These are phyloP conservation scores for Coffea humblotiana DNA, from an alignment of 305 asterid genomes.

Conservation along the genomic window DNA sequence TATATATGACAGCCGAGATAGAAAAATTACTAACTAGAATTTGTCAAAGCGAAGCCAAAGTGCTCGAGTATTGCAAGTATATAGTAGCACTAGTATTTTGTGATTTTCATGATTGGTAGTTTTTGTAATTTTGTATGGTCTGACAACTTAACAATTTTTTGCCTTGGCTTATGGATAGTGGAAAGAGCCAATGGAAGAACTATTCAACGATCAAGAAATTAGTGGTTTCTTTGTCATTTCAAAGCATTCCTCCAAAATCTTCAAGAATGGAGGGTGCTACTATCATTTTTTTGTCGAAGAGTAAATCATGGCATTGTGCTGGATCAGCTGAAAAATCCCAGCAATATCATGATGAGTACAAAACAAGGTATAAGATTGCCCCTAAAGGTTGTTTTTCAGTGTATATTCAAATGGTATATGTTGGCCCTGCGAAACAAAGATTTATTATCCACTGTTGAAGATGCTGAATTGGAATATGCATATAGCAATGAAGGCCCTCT, in stretches of 20 bases:
- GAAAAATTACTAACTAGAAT: no score
- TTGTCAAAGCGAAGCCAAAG: background rate
- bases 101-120: background rate
- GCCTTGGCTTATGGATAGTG: background rate
- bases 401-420: slow-evolving; percentile 28
- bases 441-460: slow-evolving; percentile 68
- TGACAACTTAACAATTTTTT: background rate
- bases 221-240: slow-evolving; percentile 19
- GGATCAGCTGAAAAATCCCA: background rate
- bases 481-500: slow-evolving; percentile 55
- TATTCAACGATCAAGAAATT: slow-evolving; percentile 23
- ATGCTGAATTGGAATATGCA: slow-evolving; percentile 58
- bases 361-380: slow-evolving; percentile 6
- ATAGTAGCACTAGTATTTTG: background rate
- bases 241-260: background rate
- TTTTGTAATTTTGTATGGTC: no score
- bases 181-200: slow-evolving; percentile 25
- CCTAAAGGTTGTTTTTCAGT: slow-evolving; percentile 67
- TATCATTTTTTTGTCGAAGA: slow-evolving; percentile 17
- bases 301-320: slow-evolving; percentile 21
- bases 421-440: slow-evolving; percentile 58
- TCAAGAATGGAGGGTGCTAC: background rate
- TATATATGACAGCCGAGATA: no score
- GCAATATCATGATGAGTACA: background rate
- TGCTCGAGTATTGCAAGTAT: background rate